Conservation (phyloP, 2,329 filamentous ascomycete genomes). For the Exophiala sp. region DNA sequence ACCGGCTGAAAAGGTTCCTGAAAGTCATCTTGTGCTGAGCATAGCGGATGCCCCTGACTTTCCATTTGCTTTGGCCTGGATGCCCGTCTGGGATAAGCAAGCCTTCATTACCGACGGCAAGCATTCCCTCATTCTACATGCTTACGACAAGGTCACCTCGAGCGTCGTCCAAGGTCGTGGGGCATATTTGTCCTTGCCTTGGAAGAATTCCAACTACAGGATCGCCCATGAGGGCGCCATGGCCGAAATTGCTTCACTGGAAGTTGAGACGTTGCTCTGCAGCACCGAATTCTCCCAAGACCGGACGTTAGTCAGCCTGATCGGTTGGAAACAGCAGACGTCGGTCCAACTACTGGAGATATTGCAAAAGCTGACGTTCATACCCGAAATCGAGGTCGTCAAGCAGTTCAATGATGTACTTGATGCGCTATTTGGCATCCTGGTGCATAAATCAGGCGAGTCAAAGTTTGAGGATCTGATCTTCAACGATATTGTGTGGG, state of each 20-base stretch:
- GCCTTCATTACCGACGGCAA: constrained; percentile 83
- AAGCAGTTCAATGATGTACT: constrained; percentile 87
- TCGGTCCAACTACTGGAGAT: constrained; percentile 66
- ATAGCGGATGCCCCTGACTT: constrained; percentile 78
- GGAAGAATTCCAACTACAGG: constrained; percentile 50
- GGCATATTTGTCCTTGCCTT: constrained; percentile 79
- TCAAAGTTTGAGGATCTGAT: constrained; percentile 89
- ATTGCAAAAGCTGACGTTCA: constrained; percentile 79
- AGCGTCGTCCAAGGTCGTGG: constrained; percentile 66
- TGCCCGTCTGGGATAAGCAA: constrained; percentile 87
- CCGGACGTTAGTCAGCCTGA: constrained; percentile 70
- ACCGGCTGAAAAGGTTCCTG: constrained; percentile 69
- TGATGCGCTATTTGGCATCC: constrained; percentile 81
- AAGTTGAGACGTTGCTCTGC: constrained; percentile 78
- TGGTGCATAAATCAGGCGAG: constrained; percentile 84
- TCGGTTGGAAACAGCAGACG: constrained; percentile 77
- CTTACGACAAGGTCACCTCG: constrained; percentile 84
- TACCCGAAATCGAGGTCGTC: constrained; percentile 95
- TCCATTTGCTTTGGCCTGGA: constrained; percentile 85
- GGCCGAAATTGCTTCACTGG: constrained; percentile 71
- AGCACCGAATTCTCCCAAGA: constrained; percentile 95
- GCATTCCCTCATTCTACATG: constrained; percentile 77
- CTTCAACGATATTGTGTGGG: constrained; percentile 81
- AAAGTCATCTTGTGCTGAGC: constrained; percentile 82
- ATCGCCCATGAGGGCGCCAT: constrained; percentile 62